Conservation (phyloP, 2,329 filamentous ascomycete genomes). For the Stachybotrys chartarum region DNA sequence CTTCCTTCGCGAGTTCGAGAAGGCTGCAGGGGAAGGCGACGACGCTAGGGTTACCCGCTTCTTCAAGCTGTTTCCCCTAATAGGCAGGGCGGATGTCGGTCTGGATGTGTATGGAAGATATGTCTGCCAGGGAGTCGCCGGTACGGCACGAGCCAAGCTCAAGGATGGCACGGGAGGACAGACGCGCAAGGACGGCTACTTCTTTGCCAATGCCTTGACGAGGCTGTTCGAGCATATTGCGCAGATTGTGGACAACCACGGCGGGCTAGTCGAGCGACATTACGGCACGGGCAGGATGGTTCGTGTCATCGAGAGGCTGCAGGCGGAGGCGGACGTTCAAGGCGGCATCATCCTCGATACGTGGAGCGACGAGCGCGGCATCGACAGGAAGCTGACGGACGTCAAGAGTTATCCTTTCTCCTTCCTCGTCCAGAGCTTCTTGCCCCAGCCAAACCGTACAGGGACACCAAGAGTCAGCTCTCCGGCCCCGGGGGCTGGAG, state of each 20-base stretch:
- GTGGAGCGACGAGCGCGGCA: conserved; percentile 81
- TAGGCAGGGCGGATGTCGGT: conserved; percentile 80
- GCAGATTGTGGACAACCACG: conserved; percentile 89
- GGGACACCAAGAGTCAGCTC: conserved; percentile 67
- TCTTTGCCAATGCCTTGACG: conserved; percentile 85
- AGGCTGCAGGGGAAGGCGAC: conserved; percentile 79
- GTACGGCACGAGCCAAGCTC: conserved; percentile 72
- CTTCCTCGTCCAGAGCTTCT: conserved; percentile 90
- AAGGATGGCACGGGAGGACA: conserved; percentile 53
- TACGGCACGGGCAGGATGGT: conserved; percentile 93
- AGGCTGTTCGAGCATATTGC: conserved; percentile 96
- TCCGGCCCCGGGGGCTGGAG: conserved; percentile 53
- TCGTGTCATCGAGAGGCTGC: conserved; percentile 83
- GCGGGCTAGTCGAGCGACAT: conserved; percentile 83
- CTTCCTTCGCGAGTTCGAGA: conserved; percentile 92
- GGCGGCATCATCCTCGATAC: conserved; percentile 93
- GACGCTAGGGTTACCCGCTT: conserved; percentile 87
- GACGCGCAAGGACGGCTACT: conserved; percentile 64
- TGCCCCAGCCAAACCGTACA: conserved; percentile 60
- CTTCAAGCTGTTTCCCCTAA: conserved; percentile 95
- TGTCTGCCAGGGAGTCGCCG: conserved; percentile 89
- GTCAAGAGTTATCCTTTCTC: conserved; percentile 98
- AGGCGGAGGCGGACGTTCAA: conserved; percentile 92
- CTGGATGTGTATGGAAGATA: conserved; percentile 93
- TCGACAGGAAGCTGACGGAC: conserved; percentile 84